Evolutionary conservation across 179 eudicot genomes (phyloP), one percentile per base, ranked within the genome.

Genomic region (Vitellaria paradoxa): DNA sequence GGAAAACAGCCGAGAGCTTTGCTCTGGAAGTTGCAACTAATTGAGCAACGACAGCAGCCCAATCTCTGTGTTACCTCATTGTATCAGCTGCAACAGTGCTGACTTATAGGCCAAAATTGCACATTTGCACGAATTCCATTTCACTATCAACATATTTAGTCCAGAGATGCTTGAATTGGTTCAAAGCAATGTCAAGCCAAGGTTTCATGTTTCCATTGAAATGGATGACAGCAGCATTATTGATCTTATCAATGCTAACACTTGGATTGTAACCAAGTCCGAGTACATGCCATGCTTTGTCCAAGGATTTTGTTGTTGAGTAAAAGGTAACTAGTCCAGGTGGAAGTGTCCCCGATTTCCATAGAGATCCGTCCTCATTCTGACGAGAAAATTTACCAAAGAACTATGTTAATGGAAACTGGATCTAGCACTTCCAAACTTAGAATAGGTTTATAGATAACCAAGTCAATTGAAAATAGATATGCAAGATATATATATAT

Each of bases 171-270:
- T 89, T 89, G 73, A 84, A 93, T 69, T 89, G 91, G 84, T 87
- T 91, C 86, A 93, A 81, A 37, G 92, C 96, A 84, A 93, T 93
- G 85, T 93, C 97, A 2, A 93, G 96, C 97, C 97, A 93, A 21
- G 97, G 96, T 74, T 92, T 92, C 97, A 92, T 91, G 84, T 89
- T 91, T 76, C 97, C 97, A 7, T 89, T 92, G 83, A 85, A 92
- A 84, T 91, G 97, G 69, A 92, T 86, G 61, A 92, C 97, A 30
- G 96, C 93, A 74, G 96, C 97, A 68, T 89, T 89, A 45, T 83
- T 80, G 45, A 92, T 92, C 81, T 89, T 92, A 74, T 92, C 96
- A 93, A 92, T 88, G 86, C 97, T 88, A 65, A 89, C 87, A 80
- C 97, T 91, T 4, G 97, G 97, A 83, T 92, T 92, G 68, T 90